Base-by-base conservation (phyloP, 2,329 filamentous ascomycete genomes). In the Sporothrix dimorphospora region DNA sequence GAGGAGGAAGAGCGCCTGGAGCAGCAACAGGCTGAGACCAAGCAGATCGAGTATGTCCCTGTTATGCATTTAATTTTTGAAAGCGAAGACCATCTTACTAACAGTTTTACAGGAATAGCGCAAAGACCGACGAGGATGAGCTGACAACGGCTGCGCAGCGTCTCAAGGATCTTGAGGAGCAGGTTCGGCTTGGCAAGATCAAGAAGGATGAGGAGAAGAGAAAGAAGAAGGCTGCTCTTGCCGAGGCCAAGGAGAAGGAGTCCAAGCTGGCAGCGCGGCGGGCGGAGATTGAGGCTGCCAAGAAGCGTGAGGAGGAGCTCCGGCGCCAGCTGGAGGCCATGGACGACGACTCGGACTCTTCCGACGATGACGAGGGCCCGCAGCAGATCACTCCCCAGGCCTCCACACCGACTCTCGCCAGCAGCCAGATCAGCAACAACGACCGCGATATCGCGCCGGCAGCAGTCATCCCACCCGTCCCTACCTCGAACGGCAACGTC, bases 121-220 rank as follows among this genome's bases (percentile, higher is more conserved):
- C 92, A 59, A 88, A 85, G 76, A 85, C 87, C 69, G 92, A 95
- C 80, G 94, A 97, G 80, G 89, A 92, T 38, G 94, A 97, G 73
- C 87, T 97, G 71, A 89, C 88, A 42, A 94, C 92, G 70, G 90
- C 94, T 53, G 90, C 92, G 77, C 92, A 92, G 74, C 93, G 94
- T 68, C 87, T 98, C 30, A 93, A 90, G 79, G 94, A 94, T 19
- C 88, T 99, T 9, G 94, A 99, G 81, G 94, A 98, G 80, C 94
- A 98, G 81, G 94, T 98, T 69, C 91, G 91, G 75, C 93, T 94
- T 79, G 94, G 94, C 78, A 99, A 98, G 84, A 83, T 98, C 69
- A 95, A 94, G 85, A 98, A 97, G 82, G 92, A 97, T 76, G 96
- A 99, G 81, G 96, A 98, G 83, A 98, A 97, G 85, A 93, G 91